phyloP scores from a whole-genome alignment of 2,329 filamentous ascomycete species.

The Talaromyces sp. region DNA sequence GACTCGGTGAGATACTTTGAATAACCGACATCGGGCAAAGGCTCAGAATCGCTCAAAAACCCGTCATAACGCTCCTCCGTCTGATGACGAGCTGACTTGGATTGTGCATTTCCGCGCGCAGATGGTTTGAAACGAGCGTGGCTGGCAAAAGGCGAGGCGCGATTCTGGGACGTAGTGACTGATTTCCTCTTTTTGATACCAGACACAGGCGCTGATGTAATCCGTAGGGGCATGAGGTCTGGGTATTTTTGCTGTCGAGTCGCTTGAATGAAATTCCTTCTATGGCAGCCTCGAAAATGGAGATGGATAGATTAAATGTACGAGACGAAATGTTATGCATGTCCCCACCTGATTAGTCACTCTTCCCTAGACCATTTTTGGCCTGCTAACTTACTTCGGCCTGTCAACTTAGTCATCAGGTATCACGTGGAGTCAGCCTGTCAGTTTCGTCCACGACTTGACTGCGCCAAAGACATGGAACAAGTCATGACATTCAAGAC shows the following conservation, averaged over 20 bases:
- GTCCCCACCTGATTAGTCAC: background rate
- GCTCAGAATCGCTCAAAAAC: conserved; percentile 33
- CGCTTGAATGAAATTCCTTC: background rate
- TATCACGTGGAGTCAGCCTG: background rate
- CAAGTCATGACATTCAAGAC: background rate
- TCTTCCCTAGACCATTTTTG: background rate
- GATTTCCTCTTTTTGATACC: conserved; percentile 42
- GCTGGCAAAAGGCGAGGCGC: conserved; percentile 41
- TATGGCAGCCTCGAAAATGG: background rate
- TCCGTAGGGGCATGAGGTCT: conserved; percentile 44
- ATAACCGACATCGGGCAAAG: conserved; percentile 51
- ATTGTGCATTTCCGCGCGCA: conserved; percentile 23
- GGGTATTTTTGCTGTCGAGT: background rate
- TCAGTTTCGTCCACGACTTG: background rate
- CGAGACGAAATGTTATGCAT: background rate
- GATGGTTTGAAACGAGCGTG: conserved; percentile 41
- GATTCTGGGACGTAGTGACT: conserved; percentile 24
- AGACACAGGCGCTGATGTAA: conserved; percentile 47
- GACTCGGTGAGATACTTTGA: conserved; percentile 43
- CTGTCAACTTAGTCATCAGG: background rate
- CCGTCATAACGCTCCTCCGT: conserved; percentile 21
- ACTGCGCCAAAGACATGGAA: background rate
- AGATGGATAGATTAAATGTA: background rate
- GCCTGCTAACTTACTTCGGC: no score
- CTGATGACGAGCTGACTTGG: background rate